These are phyloP conservation scores for Phytophthora cactorum DNA, from an alignment of 352 stramenopile species.

Conservation along the genomic window DNA sequence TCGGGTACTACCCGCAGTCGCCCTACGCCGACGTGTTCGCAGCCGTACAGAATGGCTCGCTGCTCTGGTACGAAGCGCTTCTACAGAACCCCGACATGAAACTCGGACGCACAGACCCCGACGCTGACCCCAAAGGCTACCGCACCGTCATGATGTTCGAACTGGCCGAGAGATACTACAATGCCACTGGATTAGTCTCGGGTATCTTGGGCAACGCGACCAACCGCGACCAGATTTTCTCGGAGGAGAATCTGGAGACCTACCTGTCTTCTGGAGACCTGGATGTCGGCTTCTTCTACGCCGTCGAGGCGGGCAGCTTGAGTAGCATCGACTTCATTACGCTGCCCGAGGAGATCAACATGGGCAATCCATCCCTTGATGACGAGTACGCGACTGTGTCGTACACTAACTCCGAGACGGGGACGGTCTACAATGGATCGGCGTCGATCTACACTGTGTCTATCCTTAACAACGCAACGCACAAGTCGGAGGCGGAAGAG, in stretches of 20 bases:
- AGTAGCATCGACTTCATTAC: constrained; percentile 36
- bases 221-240: constrained; percentile 43
- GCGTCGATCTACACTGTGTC: constrained; percentile 42
- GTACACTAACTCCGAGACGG: constrained; percentile 42
- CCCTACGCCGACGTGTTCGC: constrained; percentile 38
- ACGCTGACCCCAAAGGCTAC: constrained; percentile 42
- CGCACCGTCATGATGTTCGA: constrained; percentile 47
- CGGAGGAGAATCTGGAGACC: constrained; percentile 41
- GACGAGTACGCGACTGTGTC: constrained; percentile 37
- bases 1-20: constrained; percentile 36
- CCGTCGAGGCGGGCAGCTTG: constrained; percentile 32
- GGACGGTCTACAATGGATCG: constrained; percentile 41
- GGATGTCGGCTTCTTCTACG: constrained; percentile 45
- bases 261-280: constrained; percentile 35
- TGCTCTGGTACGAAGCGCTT: constrained; percentile 40
- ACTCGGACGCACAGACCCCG: constrained; percentile 37
- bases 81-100: constrained; percentile 39
- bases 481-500: constrained; percentile 39
- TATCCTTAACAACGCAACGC: constrained; percentile 41
- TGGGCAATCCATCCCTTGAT: constrained; percentile 33
- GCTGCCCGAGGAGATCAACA: constrained; percentile 39
- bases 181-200: constrained; percentile 20
- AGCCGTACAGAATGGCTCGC: constrained; percentile 35
- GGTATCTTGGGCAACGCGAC: constrained; percentile 38
- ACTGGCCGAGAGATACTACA: constrained; percentile 43